Evolutionary conservation across 352 stramenopile genomes (phyloP), one percentile per base, ranked within the genome.

Genomic region (Pelagophyceae sp.): DNA sequence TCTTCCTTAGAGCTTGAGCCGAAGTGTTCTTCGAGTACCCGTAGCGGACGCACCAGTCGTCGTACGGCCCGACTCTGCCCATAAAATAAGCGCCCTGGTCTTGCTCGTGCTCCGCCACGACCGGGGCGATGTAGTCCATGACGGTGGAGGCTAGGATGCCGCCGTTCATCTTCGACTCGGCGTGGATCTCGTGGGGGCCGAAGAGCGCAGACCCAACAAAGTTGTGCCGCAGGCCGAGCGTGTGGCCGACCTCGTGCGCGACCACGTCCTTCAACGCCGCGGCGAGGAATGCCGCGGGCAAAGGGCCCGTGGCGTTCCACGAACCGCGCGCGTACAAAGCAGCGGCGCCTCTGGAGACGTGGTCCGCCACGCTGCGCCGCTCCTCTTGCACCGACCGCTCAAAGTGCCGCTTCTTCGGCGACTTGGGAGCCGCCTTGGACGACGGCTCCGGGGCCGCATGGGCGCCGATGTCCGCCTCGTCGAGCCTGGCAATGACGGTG

Each of bases 171-270:
- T 88, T 86, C 69, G 88, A 92, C 27, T 64, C 70, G 38, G 84
- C 70, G 74, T 85, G 83, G 23, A 93, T 82, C 72, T 94, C 78
- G 23, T 84, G 72, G 25, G 86, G 80, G 27, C 87, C 86, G 75
- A 88, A 83, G 0, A 81, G 76, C 0, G 87, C 81, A 0, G 87
- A 90, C 19, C 84, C 90, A 6, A 82, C 84, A 82, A 94, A 94
- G 78, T 94, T 95, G 81, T 95, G 90, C 19, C 89, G 86, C 19
- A 94, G 82, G 3, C 89, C 89, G 0, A 95, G 85, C 20, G 89
- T 93, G 78, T 95, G 90, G 6, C 90, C 90, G 33, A 94, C 89
- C 81, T 95, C 90, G 75, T 95, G 90, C 87, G 94, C 92, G 37
- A 93, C 85, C 40, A 93, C 89, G 76, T 89, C 84, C 11, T 82